Evolutionary conservation across 2,329 filamentous ascomycete genomes (phyloP).

Genomic region (Stemphylium vesicarium): DNA sequence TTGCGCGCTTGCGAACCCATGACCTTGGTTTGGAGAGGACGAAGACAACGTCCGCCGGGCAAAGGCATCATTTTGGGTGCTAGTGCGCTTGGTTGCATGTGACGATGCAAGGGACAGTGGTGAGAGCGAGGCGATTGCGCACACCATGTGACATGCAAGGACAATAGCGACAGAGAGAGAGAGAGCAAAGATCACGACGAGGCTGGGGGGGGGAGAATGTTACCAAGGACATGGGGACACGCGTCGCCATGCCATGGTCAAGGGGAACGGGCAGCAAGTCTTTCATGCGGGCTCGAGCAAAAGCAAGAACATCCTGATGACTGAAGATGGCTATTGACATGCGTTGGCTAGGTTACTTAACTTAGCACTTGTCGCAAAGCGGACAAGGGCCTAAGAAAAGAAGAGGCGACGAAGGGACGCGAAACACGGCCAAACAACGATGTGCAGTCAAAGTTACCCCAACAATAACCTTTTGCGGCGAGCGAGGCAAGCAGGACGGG

Average conservation of each 20-base stretch:
- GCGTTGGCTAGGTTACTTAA: slow-evolving; percentile 3
- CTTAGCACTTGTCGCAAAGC: neutral
- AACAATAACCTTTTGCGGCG: neutral
- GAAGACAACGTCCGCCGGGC: neutral
- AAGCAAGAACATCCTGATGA: slow-evolving; percentile 1
- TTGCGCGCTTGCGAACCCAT: slow-evolving; percentile 1
- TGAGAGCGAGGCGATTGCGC: neutral
- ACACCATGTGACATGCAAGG: neutral
- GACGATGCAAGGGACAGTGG: slow-evolving; percentile 3
- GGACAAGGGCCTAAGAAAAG: neutral
- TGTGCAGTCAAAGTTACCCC: slow-evolving; percentile 2
- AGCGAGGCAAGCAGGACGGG: slow-evolving; percentile 3
- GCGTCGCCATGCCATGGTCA: slow-evolving; percentile 6
- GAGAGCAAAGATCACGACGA: slow-evolving; percentile 1
- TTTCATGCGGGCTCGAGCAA: neutral
- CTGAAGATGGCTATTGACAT: neutral
- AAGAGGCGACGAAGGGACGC: neutral
- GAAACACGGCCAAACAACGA: slow-evolving; percentile 7
- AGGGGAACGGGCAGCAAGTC: neutral
- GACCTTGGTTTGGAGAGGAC: no score
- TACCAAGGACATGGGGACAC: slow-evolving; percentile 4
- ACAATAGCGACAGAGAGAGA: neutral
- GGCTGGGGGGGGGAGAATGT: neutral
- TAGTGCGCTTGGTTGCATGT: neutral
- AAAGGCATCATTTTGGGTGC: neutral